Evolutionary conservation across 345 rosid genomes (phyloP), one percentile per base, ranked within the genome.

Genomic region (Hibiscus trionum): DNA sequence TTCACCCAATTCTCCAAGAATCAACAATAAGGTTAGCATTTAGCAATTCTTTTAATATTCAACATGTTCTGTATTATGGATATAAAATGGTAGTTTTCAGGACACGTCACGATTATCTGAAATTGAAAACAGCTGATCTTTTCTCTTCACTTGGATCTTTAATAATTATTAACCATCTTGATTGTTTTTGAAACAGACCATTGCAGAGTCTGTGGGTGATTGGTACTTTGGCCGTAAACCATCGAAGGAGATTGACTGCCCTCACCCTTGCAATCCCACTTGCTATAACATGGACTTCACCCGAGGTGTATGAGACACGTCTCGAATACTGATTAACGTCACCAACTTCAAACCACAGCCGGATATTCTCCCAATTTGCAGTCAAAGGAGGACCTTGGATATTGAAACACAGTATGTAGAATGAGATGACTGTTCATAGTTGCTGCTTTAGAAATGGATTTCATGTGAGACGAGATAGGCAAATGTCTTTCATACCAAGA

Each of bases 191-290:
- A 55, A 73, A 78, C 88, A 94, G 97, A 90, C 90, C 11, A 88
- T 92, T 73, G 99, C 97, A 73, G 91, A 90, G 63, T 75, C 97
- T 3, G 97, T 89, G 21, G 91, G 96, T 59, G 96, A 91, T 77
- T 94, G 97, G 99, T 92, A 85, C 79, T 91, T 88, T 74, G 74
- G 86, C 73, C 77, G 92, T 5, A 50, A 75, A 75, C 74, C 66
- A n/a, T 84, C 76, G 78, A 94, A 88, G 88, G 79, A 76, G 78
- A 88, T 90, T 3, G 99, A 94, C 73, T 88, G 96, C 77, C 87
- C 93, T 60, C 90, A 86, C 77, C 97, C 99, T 1, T 90, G 99
- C 86, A 86, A 90, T 67, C 97, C 90, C 56, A 84, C 93, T 72
- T 92, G 99, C 86, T 82, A 82, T 77, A 79, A 88, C 84, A 78